Evolutionary conservation across 495 filamentous ascomycete genomes (phyloP).

Genomic region (Aspergillus egyptiacus): DNA sequence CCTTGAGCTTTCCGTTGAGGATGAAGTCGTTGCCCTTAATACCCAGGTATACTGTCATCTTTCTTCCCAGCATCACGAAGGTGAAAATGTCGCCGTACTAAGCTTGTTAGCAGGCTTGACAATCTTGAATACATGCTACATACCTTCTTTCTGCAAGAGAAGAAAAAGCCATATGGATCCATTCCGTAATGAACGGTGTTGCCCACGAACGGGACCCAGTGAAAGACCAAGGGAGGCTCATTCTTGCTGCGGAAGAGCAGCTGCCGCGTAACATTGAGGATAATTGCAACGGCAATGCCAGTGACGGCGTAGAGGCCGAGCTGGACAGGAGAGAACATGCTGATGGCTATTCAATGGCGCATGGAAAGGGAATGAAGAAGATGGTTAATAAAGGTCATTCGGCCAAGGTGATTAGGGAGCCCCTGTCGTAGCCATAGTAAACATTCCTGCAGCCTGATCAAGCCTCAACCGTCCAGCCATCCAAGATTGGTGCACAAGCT

Average conservation of each 20-base stretch:
- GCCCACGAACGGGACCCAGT: constrained; percentile 75
- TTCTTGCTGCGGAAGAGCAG: constrained; percentile 63
- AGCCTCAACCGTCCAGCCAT: not conserved
- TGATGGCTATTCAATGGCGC: not conserved
- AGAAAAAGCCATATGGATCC: constrained; percentile 76
- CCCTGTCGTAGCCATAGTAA: not conserved
- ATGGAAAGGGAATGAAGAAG: not conserved
- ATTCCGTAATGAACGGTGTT: constrained; percentile 78
- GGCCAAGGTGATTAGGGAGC: constrained; percentile 5
- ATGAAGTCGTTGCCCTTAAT: constrained; percentile 81
- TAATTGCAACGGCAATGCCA: constrained; percentile 41
- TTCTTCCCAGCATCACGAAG: constrained; percentile 68
- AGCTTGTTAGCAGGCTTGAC: not conserved
- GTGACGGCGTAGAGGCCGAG: constrained; percentile 21
- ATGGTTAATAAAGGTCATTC: not conserved
- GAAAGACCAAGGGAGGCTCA: constrained; percentile 76
- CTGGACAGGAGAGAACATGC: constrained; percentile 16
- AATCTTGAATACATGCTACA: not conserved
- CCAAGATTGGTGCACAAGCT: not conserved
- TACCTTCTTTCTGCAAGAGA: constrained; percentile 64
- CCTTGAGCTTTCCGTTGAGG: constrained; percentile 75
- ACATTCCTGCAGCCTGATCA: not conserved
- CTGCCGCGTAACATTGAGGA: constrained; percentile 64
- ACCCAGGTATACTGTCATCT: constrained; percentile 71
- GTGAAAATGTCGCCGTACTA: constrained; percentile 79